Percentiles rank a stretch among this genome's conserved stretches.
phyloP scores from a whole-genome alignment of 257 asterid species.

The Solanum bulbocastanum region DNA sequence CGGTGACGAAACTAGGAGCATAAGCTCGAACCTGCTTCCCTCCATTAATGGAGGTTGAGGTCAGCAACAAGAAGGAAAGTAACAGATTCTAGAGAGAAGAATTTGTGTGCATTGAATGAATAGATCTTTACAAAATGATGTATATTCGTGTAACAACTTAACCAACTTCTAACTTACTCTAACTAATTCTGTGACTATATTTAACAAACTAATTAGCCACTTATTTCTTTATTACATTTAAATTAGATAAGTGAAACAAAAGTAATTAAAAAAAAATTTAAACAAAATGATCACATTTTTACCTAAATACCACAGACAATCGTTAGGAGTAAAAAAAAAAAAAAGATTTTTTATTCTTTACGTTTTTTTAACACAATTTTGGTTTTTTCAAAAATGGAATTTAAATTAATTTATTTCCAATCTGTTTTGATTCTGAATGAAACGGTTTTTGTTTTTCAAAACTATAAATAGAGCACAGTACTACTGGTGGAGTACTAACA shows the following conservation, averaged over 20 bases:
- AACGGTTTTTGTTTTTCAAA: background rate
- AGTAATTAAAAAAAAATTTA: background rate
- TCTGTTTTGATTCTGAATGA: background rate
- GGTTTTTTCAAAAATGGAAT: background rate
- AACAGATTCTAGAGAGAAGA: too few relatives aligned
- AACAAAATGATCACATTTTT: background rate
- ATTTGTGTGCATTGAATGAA: too few relatives aligned
- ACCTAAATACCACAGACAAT: background rate
- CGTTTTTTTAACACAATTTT: background rate
- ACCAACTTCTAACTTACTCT: too few relatives aligned
- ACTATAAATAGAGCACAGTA: background rate
- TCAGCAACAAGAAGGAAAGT: too few relatives aligned
- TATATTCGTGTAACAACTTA: background rate
- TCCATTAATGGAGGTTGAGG: too few relatives aligned
- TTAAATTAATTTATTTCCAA: background rate
- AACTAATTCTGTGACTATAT: background rate
- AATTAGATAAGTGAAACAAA: background rate
- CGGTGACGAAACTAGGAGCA: too few relatives aligned
- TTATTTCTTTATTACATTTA: background rate
- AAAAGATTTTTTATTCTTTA: background rate
- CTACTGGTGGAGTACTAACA: background rate
- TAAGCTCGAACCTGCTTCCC: too few relatives aligned
- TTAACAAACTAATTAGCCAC: background rate
- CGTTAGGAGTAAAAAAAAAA: background rate
- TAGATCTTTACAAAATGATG: too few relatives aligned